Evolutionary conservation across 495 filamentous ascomycete species (phyloP).

Genomic region (Talaromyces liani): DNA sequence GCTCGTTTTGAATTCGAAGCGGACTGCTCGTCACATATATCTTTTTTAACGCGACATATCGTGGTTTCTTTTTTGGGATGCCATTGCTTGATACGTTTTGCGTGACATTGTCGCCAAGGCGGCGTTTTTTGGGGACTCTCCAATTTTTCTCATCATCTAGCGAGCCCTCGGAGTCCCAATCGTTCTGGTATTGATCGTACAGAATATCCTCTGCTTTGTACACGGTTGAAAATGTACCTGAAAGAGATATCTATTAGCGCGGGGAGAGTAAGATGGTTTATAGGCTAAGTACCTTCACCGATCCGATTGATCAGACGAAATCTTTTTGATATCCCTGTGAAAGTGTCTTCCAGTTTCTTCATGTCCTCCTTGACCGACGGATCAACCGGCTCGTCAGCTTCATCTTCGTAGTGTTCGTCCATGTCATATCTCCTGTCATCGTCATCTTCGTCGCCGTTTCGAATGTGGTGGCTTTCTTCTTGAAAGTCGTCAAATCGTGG

Average conservation of each 20-base stretch:
- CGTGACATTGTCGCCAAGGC: constrained; percentile 24
- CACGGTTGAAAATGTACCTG: constrained; percentile 94
- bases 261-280: background rate
- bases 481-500: background rate
- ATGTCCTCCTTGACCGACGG: constrained; percentile 75
- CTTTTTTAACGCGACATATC: constrained; percentile 95
- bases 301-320: constrained; percentile 95
- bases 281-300: constrained; percentile 64
- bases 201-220: constrained; percentile 97
- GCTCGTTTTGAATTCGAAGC: constrained; percentile 87
- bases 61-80: constrained; percentile 35
- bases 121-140: constrained; percentile 45
- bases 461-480: background rate
- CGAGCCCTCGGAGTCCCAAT: constrained; percentile 69
- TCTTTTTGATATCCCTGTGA: constrained; percentile 70
- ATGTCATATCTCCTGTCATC: background rate
- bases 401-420: constrained; percentile 39
- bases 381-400: constrained; percentile 58
- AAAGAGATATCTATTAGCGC: constrained; percentile 10
- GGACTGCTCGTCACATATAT: constrained; percentile 98
- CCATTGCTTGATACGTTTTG: constrained; percentile 18
- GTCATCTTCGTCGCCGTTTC: background rate
- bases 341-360: constrained; percentile 69
- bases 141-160: constrained; percentile 56
- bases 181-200: constrained; percentile 76